Base-by-base conservation (phyloP, 345 rosid genomes). In the Arabidopsis suecica region DNA sequence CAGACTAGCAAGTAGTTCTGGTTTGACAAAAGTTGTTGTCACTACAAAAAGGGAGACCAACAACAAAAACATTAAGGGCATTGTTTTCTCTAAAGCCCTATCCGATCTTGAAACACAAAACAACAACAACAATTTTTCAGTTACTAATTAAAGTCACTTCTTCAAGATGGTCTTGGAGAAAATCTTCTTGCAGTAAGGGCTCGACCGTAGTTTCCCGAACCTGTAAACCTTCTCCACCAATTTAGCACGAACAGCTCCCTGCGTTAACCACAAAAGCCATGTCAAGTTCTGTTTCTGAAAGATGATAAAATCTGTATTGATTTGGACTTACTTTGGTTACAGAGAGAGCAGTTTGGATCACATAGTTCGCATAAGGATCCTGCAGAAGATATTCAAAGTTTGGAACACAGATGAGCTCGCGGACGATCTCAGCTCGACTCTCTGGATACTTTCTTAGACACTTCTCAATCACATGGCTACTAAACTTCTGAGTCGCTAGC, bases 391-490 rank as follows among this genome's bases (percentile, higher is more conserved):
- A 87, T 56, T 84, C 93, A 74, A 91, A 88, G 72, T 80, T 79
- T 37, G 84, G 71, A 66, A 81, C 84, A 2, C 82, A 85, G 53
- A 84, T 80, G 41, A 91, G 78, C 73, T 87, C 93, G 10, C 36
- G 79, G 40, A 89, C 55, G 18, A 90, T 86, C 36, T 83, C 88
- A 32, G 84, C 51, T 61, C 93, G 78, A 68, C 87, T 82, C 68
- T 84, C 84, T 54, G 79, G 81, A 59, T 79, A 66, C 74, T 77
- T 40, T 79, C 80, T 84, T 34, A 91, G 86, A 79, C 89, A 86
- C 75, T 83, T 88, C 69, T 91, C 90, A 50, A 88, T 87, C 36
- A 91, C 97, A 68, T 91, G 91, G 72, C 94, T 89, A 86, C 94
- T 86, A 57, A 84, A 89, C 56, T 89, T 89, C 79, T 91, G 92